Conservation (phyloP, 306 rosid species). For the Citrullus amarus region DNA sequence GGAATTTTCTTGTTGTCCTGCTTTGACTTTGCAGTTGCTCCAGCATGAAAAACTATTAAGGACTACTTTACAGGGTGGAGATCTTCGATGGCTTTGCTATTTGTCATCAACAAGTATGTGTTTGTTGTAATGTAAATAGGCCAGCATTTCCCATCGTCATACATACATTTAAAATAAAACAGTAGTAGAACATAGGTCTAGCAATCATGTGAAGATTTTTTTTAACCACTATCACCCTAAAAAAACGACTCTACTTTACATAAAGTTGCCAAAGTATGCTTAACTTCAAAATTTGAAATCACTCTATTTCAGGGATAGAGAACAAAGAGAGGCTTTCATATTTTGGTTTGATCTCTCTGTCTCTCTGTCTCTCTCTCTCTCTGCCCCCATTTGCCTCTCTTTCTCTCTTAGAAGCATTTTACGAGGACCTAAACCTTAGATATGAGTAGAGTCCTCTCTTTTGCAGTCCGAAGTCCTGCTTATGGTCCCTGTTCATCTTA, state of each 20-base stretch:
- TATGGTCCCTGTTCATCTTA: neutral
- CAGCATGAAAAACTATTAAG: constrained; percentile 50
- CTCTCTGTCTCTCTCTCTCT: neutral
- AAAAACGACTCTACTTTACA: neutral
- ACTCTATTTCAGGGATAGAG: too few species aligned
- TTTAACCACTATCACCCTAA: neutral
- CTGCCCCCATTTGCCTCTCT: neutral
- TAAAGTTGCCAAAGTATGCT: neutral
- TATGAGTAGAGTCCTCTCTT: neutral
- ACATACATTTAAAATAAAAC: neutral
- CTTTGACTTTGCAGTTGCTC: constrained; percentile 41
- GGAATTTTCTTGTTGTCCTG: neutral
- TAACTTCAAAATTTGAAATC: neutral
- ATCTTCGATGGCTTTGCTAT: constrained; percentile 68
- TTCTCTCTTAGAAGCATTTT: neutral
- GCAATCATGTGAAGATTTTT: neutral
- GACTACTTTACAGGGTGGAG: constrained; percentile 36
- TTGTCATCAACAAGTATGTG: constrained; percentile 76
- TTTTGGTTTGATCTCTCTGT: neutral
- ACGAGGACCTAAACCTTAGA: neutral
- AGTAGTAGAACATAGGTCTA: neutral
- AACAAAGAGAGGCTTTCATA: too few species aligned
- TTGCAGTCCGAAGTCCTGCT: neutral
- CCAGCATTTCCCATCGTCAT: neutral
- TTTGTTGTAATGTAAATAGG: neutral